Evolutionary conservation across 2,329 filamentous ascomycete genomes (phyloP), one percentile per base, ranked within the genome.

Genomic region (Aspergillus sp.): DNA sequence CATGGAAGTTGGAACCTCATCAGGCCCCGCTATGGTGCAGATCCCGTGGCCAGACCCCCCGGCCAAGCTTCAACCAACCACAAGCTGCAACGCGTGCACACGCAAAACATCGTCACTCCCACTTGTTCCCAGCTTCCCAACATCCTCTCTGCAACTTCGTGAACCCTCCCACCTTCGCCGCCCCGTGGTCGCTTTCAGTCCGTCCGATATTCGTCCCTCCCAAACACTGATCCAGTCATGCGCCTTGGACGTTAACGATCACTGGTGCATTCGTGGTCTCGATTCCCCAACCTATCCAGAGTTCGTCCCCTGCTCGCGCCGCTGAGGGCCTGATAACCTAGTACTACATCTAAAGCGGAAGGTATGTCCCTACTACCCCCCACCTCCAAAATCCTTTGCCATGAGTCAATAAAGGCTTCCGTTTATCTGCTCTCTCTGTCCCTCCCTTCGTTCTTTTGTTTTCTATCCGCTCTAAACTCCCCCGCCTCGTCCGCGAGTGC

Each of bases 71-170:
- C 45, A 43, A 40, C 64, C 64, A 66, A 66, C 62, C 64, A 65
- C 35, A 54, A 43, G 44, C 52, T 25, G 50, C 48, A 44, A 54
- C 57, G 54, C 58, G 53, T 57, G 64, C 64, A 66, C 64, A 65
- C 59, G 45, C 48, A 52, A 52, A 62, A 52, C 61, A 47, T 64
- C 63, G 59, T 57, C 45, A 55, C 62, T 64, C 58, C 61, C 57
- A 64, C 61, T 62, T 62, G 62, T 46, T 60, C 55, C 48, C 57
- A 52, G 45, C 52, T 33, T 50, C 50, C 45, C 35, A 33, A 11
- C 27, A 23, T 25, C 23, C 4, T 31, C 61, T 46, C 19, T 41
- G 33, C 31, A 41, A 48, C 31, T 55, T 25, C 33, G 40, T 46
- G 17, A n/a, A 19, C 31, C 54, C 55, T 54, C 43, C 33, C 33